phyloP scores from a whole-genome alignment of 2,329 filamentous ascomycete genomes.

The Cryphonectria japonica region DNA sequence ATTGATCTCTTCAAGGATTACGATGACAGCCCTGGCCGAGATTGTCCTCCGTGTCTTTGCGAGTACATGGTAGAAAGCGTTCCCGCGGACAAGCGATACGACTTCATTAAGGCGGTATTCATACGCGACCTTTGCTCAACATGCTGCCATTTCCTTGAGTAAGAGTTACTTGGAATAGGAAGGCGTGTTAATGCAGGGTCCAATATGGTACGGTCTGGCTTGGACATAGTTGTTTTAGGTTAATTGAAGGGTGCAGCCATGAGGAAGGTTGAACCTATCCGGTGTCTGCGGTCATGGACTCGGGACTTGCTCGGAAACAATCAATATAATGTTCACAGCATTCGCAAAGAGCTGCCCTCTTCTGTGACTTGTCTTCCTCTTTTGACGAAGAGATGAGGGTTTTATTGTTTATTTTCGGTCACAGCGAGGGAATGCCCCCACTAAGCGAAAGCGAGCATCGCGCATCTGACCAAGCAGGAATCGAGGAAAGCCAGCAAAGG shows the following conservation, averaged over 20 bases:
- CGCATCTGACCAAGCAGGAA: background rate
- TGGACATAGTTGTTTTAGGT: background rate
- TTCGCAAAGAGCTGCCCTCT: background rate
- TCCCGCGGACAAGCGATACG: slow-evolving; percentile 1
- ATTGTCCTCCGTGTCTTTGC: background rate
- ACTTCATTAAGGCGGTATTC: background rate
- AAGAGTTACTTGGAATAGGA: background rate
- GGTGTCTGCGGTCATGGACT: background rate
- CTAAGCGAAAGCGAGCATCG: background rate
- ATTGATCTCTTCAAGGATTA: no score
- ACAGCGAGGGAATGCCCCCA: background rate
- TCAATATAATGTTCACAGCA: background rate
- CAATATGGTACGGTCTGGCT: background rate
- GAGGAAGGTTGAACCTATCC: background rate
- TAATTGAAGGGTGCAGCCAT: background rate
- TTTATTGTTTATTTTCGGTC: background rate
- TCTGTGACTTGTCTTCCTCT: background rate
- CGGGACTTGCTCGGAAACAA: background rate
- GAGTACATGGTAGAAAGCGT: background rate
- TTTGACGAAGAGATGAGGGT: background rate
- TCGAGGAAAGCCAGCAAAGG: background rate
- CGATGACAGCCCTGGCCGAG: no score
- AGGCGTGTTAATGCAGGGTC: background rate
- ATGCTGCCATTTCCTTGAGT: background rate
- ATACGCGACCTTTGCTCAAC: background rate